Base-by-base conservation (phyloP, 108 stramenopile genomes). In the Nitzschia inconspicua region DNA sequence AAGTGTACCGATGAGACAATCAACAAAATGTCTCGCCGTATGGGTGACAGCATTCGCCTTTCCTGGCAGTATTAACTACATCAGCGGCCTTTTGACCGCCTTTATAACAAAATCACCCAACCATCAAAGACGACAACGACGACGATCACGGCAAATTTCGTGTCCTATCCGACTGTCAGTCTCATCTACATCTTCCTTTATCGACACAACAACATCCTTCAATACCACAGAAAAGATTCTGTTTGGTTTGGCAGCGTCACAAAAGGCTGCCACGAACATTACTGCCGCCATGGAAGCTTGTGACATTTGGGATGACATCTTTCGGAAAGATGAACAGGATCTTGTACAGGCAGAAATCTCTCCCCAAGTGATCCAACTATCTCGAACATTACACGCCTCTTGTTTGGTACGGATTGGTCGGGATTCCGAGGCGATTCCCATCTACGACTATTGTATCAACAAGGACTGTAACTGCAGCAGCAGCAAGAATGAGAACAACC, bases 371-470 rank as follows among this genome's bases (percentile, higher is more conserved):
- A 42, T 39, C 13, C 37, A 42, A 32, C 29, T 74, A 22, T 79
- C 41, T 30, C 43, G 61, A 29, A 76, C 66, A 2, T 47, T 89
- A 39, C 66, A 82, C 54, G 88, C 69, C 27, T 76, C 74, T 22
- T 78, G 74, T 53, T 54, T 89, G 24, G 75, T 76, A 16, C 68
- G 88, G 24, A 60, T 83, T 47, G 84, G 88, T 29, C 58, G 64
- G 4, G 84, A 89, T 47, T 69, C 56, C 28, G 52, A 72, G 14
- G 88, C 84, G 2, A 26, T 82, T 3, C 13, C 20, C 2, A 66
- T 73, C 27, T 81, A 71, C 47, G 53, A 80, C 18, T 54, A 32
- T 9, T 54, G 53, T 35, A 32, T 54, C 29, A 30, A 25, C 36
- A 49, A 32, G 63, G 66, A 30, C 57, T 76, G 2, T 14, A 29